A percentile compares a stretch with the other conserved stretches of the same genome.
phyloP scores from a whole-genome alignment of 306 rosid species.

The Rosa persica region DNA sequence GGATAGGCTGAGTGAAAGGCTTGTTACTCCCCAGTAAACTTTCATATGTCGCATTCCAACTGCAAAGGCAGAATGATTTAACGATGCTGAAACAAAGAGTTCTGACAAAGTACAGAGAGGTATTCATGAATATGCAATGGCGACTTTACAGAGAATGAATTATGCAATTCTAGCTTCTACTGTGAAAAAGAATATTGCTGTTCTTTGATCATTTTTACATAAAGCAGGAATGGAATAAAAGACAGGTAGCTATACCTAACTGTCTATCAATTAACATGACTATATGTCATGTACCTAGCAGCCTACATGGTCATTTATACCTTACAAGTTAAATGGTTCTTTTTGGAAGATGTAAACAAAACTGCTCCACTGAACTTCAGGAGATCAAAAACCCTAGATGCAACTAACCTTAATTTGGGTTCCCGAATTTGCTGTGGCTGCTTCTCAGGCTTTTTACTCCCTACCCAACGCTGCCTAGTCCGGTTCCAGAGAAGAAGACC shows the following conservation, averaged over 20 bases:
- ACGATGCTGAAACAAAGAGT: conserved; percentile 63
- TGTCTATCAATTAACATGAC: not conserved
- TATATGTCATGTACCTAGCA: not conserved
- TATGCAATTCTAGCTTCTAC: not conserved
- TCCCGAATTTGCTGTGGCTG: conserved; percentile 56
- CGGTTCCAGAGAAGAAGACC: conserved; percentile 95
- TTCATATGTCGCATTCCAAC: conserved; percentile 89
- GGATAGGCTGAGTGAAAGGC: conserved; percentile 79
- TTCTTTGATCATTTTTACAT: not conserved
- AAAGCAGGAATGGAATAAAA: not conserved
- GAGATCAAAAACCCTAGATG: not conserved
- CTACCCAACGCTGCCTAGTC: conserved; percentile 81
- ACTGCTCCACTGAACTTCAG: not conserved
- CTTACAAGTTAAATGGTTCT: not conserved
- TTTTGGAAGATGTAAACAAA: not conserved
- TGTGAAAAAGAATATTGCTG: not conserved
- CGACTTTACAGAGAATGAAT: conserved; percentile 21
- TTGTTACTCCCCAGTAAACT: conserved; percentile 80
- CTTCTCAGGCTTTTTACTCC: conserved; percentile 54
- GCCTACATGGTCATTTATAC: not conserved
- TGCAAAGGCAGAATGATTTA: conserved; percentile 62
- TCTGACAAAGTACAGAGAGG: conserved; percentile 44
- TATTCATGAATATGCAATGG: conserved; percentile 35
- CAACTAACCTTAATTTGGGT: conserved; percentile 73
- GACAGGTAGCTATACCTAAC: not conserved